Evolutionary conservation across 2,329 filamentous ascomycete species (phyloP).

Genomic region (Cladosporium phlei): DNA sequence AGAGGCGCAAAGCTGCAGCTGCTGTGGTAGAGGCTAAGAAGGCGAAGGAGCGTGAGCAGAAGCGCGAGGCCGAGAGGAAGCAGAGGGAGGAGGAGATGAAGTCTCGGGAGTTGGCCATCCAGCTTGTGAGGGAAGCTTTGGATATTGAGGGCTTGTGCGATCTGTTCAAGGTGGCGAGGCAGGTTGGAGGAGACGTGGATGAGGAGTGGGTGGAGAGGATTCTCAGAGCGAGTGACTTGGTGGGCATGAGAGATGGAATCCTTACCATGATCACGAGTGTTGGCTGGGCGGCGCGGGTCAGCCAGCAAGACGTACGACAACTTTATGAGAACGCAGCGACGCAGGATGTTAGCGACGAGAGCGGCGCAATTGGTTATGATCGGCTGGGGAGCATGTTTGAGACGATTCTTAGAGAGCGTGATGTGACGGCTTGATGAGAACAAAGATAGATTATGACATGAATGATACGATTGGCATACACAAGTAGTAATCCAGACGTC

Average conservation of each 20-base stretch:
- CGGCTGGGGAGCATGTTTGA: slow-evolving; percentile 38
- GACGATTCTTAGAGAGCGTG: slow-evolving; percentile 25
- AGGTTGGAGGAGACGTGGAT: slow-evolving; percentile 37
- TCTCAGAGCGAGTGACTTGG: slow-evolving; percentile 37
- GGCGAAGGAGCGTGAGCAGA: slow-evolving; percentile 36
- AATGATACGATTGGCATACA: no score
- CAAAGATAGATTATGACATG: background rate
- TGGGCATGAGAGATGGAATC: slow-evolving; percentile 27
- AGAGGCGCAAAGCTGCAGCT: slow-evolving; percentile 39
- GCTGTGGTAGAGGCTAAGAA: slow-evolving; percentile 39
- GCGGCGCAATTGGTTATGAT: slow-evolving; percentile 30
- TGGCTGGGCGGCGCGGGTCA: slow-evolving; percentile 41
- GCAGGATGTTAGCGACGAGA: slow-evolving; percentile 27
- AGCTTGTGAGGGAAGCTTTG: slow-evolving; percentile 29
- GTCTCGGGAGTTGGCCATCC: slow-evolving; percentile 30
- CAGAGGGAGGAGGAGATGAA: slow-evolving; percentile 37
- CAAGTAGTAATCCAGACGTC: no score
- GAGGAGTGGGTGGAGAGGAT: slow-evolving; percentile 41
- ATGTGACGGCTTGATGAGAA: background rate
- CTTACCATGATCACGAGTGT: slow-evolving; percentile 40
- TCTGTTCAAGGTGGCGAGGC: slow-evolving; percentile 38
- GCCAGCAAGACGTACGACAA: slow-evolving; percentile 35
- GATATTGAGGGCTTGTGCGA: slow-evolving; percentile 29
- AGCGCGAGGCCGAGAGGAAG: slow-evolving; percentile 34
- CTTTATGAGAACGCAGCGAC: slow-evolving; percentile 35